A percentile compares a stretch with the other conserved stretches of the same genome.
Conservation (phyloP, 192 early-diverging fungal genomes). For the Gamsiella multidivaricata region DNA sequence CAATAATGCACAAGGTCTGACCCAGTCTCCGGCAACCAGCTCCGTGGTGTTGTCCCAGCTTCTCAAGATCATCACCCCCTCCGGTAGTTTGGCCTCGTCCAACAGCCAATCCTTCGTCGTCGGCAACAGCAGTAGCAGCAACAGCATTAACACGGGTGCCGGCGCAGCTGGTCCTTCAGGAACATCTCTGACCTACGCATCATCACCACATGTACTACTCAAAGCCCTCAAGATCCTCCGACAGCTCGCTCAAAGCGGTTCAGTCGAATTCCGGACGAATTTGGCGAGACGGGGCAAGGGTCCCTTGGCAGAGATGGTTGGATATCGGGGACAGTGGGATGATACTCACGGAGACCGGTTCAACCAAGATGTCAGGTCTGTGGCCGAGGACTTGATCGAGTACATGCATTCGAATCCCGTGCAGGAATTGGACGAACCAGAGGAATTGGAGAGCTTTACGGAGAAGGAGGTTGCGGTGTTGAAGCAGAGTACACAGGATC, state of each 20-base stretch:
- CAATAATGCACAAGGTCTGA: slow-evolving; percentile 12
- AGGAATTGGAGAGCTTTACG: not conserved
- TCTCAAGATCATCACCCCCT: slow-evolving; percentile 29
- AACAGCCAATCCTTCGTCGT: not conserved
- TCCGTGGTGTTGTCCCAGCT: slow-evolving; percentile 26
- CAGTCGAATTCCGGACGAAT: slow-evolving; percentile 25
- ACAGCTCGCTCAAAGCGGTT: slow-evolving; percentile 42
- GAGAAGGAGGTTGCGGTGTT: slow-evolving; percentile 26
- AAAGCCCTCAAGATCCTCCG: slow-evolving; percentile 51
- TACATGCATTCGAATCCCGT: slow-evolving; percentile 53
- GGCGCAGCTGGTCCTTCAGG: not conserved
- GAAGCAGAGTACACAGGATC: slow-evolving; percentile 25
- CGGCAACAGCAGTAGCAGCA: too few relatives aligned
- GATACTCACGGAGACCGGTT: slow-evolving; percentile 44
- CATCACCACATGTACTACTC: slow-evolving; percentile 33
- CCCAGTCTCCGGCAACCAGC: slow-evolving; percentile 30
- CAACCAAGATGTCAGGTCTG: slow-evolving; percentile 33
- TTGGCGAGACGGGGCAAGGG: slow-evolving; percentile 31
- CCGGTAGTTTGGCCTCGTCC: not conserved
- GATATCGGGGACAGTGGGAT: slow-evolving; percentile 41
- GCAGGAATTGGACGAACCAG: slow-evolving; percentile 7
- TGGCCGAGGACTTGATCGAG: slow-evolving; percentile 46
- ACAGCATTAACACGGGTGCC: not conserved
- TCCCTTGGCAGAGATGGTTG: slow-evolving; percentile 19
- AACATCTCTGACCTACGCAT: slow-evolving; percentile 10